Evolutionary conservation across 352 stramenopile species (phyloP).

Genomic region (Pythium brachiatum): DNA sequence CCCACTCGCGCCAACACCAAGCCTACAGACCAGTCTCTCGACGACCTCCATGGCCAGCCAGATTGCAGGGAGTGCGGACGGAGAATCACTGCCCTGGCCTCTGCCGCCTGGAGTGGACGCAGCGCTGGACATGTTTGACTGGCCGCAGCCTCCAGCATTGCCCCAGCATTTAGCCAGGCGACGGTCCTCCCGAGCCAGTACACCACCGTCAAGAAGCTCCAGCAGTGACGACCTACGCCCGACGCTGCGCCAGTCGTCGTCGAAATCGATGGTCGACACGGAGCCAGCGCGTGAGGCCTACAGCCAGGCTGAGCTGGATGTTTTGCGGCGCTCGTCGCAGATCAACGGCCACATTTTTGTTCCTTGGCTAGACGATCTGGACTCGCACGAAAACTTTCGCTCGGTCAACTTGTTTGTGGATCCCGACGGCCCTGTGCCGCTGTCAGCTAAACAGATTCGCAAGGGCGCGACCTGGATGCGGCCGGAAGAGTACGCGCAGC

Average conservation of each 20-base stretch:
- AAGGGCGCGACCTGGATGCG: slow-evolving; percentile 67
- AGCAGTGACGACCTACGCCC: slow-evolving; percentile 14
- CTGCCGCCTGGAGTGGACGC: slow-evolving; percentile 10
- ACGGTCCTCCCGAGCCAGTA: slow-evolving; percentile 4
- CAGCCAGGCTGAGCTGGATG: slow-evolving; percentile 63
- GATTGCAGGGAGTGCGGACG: background rate
- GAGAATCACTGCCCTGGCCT: slow-evolving; percentile 13
- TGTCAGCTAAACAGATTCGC: slow-evolving; percentile 70
- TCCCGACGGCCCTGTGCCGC: slow-evolving; percentile 56
- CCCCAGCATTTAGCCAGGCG: slow-evolving; percentile 4
- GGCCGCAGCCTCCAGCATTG: slow-evolving; percentile 11
- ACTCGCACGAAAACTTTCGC: slow-evolving; percentile 56
- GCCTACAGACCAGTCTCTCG: background rate
- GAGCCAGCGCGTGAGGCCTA: slow-evolving; percentile 27
- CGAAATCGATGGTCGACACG: background rate
- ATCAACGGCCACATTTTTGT: slow-evolving; percentile 87
- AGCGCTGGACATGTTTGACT: slow-evolving; percentile 16
- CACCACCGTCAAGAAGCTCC: slow-evolving; percentile 13
- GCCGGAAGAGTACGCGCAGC: slow-evolving; percentile 49
- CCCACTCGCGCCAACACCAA: slow-evolving; percentile 10
- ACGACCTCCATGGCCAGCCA: background rate
- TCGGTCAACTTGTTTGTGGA: slow-evolving; percentile 56
- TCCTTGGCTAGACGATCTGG: slow-evolving; percentile 72
- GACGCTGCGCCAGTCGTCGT: slow-evolving; percentile 4
- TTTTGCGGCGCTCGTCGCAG: slow-evolving; percentile 73